Conservation (phyloP, 805 yeast genomes). For the Candida odintsovae region DNA sequence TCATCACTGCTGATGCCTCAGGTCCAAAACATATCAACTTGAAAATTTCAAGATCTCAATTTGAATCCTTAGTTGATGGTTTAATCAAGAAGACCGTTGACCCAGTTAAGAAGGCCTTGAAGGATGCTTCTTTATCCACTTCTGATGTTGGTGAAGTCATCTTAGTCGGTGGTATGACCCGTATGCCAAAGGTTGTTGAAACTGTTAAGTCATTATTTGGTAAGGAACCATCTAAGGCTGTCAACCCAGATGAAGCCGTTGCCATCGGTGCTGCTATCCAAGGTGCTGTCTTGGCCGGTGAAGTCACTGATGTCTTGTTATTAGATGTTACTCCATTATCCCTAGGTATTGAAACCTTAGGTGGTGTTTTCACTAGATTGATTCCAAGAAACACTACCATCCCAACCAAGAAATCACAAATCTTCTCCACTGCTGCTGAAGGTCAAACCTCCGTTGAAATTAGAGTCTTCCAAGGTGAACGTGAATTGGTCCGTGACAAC, state of each 20-base stretch:
- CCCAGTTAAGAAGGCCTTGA: conserved; percentile 71
- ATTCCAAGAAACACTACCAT: conserved; percentile 99
- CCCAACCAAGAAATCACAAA: conserved; percentile 95
- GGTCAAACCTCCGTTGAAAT: conserved; percentile 81
- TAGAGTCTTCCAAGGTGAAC: conserved; percentile 76
- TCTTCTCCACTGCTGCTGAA: conserved; percentile 79
- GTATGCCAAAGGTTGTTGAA: conserved; percentile 77
- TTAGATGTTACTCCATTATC: conserved; percentile 93
- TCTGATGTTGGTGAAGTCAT: conserved; percentile 71
- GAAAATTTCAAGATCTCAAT: conserved; percentile 58
- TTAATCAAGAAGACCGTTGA: conserved; percentile 64
- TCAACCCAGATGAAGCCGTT: conserved; percentile 86
- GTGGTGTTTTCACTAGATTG: conserved; percentile 98
- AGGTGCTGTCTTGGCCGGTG: conserved; percentile 83
- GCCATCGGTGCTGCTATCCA: conserved; percentile 89
- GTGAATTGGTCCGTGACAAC: conserved; percentile 74
- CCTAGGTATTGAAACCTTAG: conserved; percentile 96
- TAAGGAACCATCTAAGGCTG: conserved; percentile 65
- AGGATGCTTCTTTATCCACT: conserved; percentile 64
- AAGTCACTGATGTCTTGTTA: conserved; percentile 70
- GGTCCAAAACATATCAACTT: conserved; percentile 59
- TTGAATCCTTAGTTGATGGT: conserved; percentile 61
- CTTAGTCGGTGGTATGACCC: conserved; percentile 83
- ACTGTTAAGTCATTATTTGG: conserved; percentile 57
- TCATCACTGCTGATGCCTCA: conserved; percentile 40